Base-by-base conservation (phyloP, 2,329 filamentous ascomycete genomes). In the Cladosporium sp. region DNA sequence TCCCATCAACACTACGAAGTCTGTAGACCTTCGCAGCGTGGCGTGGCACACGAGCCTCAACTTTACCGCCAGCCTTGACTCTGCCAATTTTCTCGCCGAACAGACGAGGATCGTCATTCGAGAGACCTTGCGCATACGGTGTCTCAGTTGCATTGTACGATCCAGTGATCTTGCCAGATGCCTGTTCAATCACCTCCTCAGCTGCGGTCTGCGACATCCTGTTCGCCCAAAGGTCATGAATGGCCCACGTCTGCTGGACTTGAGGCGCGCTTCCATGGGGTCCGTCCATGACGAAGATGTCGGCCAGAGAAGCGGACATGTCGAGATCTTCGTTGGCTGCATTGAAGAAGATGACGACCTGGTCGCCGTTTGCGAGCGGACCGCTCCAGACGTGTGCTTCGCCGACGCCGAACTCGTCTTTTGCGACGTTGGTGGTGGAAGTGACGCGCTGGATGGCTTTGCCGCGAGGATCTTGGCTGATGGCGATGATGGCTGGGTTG, bases 171-270 rank as follows among this genome's bases (percentile, higher is more conserved):
- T n/a, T 36, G 13, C 51, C 39, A 17, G 37, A 15, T 39, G 40
- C 12, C 40, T 44, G 40, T 22, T 70, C 71, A 1, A 68, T 68
- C 8, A 68, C 51, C 1, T 66, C 61, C 5, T 69, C 67, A 10
- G 69, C 68, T 2, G 69, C 74, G 0, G 75, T 75, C 51, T 75
- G 71, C 12, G 83, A 71, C 79, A 84, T 82, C n/a, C 81, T 71
- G 59, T 78, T 77, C 3, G 75, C 79, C 81, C 81, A 83, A 1
- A 84, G 70, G 64, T 84, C 80, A 48, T 77, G 78, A 5, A 83
- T 70, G 60, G 82, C 79, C 79, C 80, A 84, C 0, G 68, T 70
- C 60, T 75, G 67, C 22, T 70, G 65, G 1, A 68, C 63, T 24
- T 65, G 59, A 48, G 71, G 68, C 1, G 75, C 75, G 22, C 75